Evolutionary conservation across 176 grass and related monocot species (phyloP), one percentile per base, ranked within the genome.

Genomic region (Zoysia japonica): DNA sequence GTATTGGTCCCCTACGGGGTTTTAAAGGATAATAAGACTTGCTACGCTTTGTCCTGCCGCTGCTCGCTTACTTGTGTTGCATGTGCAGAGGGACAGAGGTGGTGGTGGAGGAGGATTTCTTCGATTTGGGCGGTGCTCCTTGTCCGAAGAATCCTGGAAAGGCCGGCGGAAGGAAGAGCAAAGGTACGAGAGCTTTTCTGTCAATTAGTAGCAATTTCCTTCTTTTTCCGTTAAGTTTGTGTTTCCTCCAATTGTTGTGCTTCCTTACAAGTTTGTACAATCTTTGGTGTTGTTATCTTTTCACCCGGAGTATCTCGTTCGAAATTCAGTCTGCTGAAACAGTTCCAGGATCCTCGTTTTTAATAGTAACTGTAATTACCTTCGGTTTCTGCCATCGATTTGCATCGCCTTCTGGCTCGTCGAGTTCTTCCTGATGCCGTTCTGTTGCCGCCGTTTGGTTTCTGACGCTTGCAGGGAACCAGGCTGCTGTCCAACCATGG

Each of bases 141-240:
- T 65, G 65, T 65, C 45, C 47, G 14, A 78, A 67, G 68, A 82
- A 74, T 77, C 60, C 45, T 52, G 36, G 47, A 62, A 89, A 89
- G 82, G 17, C 13, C 43, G 28, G n/a, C 41, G 10, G 51, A 76
- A 46, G 77, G 14, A 71, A 15, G 87, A 61, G 77, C 76, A 89
- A 89, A 89, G 83, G 83, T 53, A 44, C n/a, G n/a, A 50, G 83
- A 41, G 78, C 44, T 84, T 82, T 72, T 61, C 28, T 49, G 57
- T 70, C 53, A 45, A 28, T 28, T 28, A 28, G 28, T 28, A 28
- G 28, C 28, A 28, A 45, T 72, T 54, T 40, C 3, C 48, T 13
- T 71, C 71, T 78, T 85, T 28, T 53, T 19, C 28, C 28, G 28
- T 28, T 28, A 28, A 28, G 28, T 28, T 55, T 41, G 48, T 5